Percentiles rank a stretch among this genome's conserved stretches.
phyloP scores from a whole-genome alignment of 768 basidiomycete genomes.

The Boletus tylopilopsis region DNA sequence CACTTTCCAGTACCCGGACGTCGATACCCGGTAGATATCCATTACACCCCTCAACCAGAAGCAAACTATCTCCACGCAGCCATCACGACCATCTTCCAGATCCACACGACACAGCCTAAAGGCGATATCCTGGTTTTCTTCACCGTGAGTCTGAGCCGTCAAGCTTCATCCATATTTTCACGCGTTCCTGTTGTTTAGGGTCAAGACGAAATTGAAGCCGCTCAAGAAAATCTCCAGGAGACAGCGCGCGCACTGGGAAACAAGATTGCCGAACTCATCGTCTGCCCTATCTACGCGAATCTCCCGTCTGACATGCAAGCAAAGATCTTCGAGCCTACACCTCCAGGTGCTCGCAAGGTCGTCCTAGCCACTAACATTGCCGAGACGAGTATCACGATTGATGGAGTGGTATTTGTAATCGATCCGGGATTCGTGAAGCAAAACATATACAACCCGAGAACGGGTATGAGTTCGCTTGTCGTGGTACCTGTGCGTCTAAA shows the following conservation, averaged over 20 bases:
- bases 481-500: slow-evolving; percentile 82
- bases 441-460: slow-evolving; percentile 97
- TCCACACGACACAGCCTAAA: slow-evolving; percentile 96
- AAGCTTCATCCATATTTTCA: not conserved
- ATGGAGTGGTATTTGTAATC: slow-evolving; percentile 98
- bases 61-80: slow-evolving; percentile 98
- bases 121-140: slow-evolving; percentile 98
- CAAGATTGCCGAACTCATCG: slow-evolving; percentile 89
- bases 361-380: slow-evolving; percentile 99
- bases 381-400: slow-evolving; percentile 99
- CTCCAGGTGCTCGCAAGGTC: slow-evolving; percentile 93
- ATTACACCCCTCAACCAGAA: slow-evolving; percentile 98
- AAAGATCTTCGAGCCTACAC: slow-evolving; percentile 99
- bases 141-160: slow-evolving; percentile 53
- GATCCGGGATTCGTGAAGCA: slow-evolving; percentile 99
- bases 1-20: slow-evolving; percentile 80
- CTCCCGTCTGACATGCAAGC: slow-evolving; percentile 99
- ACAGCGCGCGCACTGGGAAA: slow-evolving; percentile 93
- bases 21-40: slow-evolving; percentile 95
- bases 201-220: slow-evolving; percentile 98
- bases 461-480: slow-evolving; percentile 95
- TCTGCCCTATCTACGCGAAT: slow-evolving; percentile 98
- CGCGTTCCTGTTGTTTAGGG: slow-evolving; percentile 45
- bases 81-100: slow-evolving; percentile 98
- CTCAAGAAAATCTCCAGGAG: slow-evolving; percentile 93